Evolutionary conservation across 495 filamentous ascomycete genomes (phyloP).

Genomic region (Trichoderma asperelloides): DNA sequence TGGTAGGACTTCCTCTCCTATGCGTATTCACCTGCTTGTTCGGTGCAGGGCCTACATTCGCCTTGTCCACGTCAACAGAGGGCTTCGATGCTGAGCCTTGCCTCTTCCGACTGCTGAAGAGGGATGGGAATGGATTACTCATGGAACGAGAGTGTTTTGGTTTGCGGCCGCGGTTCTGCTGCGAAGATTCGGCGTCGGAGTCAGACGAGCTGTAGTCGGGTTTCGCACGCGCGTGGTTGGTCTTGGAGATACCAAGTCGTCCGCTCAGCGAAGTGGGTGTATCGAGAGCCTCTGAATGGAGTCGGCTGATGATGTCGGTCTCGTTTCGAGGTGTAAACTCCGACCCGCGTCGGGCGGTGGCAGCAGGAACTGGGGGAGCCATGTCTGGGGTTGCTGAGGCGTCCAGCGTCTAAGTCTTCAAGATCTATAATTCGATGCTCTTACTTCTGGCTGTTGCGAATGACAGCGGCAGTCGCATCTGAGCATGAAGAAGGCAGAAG

Average conservation of each 20-base stretch:
- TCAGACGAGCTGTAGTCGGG: not conserved
- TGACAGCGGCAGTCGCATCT: not conserved
- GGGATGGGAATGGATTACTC: conserved; percentile 66
- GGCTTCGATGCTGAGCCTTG: conserved; percentile 28
- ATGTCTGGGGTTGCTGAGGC: not conserved
- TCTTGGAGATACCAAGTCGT: not conserved
- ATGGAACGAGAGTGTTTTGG: conserved; percentile 57
- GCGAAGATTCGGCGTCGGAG: conserved; percentile 3
- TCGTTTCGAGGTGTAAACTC: not conserved
- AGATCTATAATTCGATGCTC: not conserved
- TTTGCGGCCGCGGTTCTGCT: not conserved
- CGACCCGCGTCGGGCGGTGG: not conserved
- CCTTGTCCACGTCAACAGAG: conserved; percentile 21
- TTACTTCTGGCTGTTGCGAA: not conserved
- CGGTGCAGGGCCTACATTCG: conserved; percentile 16
- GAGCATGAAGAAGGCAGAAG: not conserved
- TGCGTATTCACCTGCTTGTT: conserved; percentile 19
- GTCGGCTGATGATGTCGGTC: not conserved
- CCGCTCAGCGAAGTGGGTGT: not conserved
- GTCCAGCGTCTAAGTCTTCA: no score
- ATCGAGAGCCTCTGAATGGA: not conserved
- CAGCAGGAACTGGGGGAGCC: not conserved
- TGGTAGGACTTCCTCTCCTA: conserved; percentile 13
- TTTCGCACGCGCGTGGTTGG: not conserved
- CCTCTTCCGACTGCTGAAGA: conserved; percentile 47